Percentiles rank a stretch among this genome's conserved stretches.
Evolutionary conservation across 2,329 filamentous ascomycete genomes (phyloP).

Genomic region (Aspergillus awamori): DNA sequence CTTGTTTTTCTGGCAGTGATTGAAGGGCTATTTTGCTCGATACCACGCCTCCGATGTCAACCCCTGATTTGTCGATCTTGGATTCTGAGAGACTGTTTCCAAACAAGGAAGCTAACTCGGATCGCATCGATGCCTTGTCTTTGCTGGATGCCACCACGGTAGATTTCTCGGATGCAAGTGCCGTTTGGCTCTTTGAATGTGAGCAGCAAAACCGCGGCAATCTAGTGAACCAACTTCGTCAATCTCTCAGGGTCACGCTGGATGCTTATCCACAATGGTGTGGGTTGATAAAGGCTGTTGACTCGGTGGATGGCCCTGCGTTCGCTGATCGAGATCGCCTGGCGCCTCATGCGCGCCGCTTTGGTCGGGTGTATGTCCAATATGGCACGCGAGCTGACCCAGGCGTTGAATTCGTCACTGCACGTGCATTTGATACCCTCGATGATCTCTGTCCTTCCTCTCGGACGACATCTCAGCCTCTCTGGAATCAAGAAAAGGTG

Average conservation of each 20-base stretch:
- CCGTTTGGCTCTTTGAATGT: constrained; percentile 50
- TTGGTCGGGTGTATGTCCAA: constrained; percentile 36
- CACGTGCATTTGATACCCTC: constrained; percentile 19
- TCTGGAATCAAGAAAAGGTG: constrained; percentile 16
- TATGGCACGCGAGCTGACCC: constrained; percentile 45
- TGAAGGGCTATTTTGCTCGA: neutral
- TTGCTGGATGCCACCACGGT: constrained; percentile 47
- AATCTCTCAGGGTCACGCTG: constrained; percentile 19
- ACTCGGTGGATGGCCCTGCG: neutral
- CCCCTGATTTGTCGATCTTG: neutral
- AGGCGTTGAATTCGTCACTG: constrained; percentile 46
- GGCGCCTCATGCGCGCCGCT: constrained; percentile 18
- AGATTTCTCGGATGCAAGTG: constrained; percentile 45
- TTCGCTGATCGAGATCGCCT: neutral
- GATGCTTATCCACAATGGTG: constrained; percentile 44
- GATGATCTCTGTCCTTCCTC: constrained; percentile 28
- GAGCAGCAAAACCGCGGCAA: constrained; percentile 11
- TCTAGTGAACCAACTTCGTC: constrained; percentile 19
- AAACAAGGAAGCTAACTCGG: constrained; percentile 10
- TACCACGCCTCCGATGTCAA: neutral
- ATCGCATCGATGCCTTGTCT: constrained; percentile 21
- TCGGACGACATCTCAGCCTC: constrained; percentile 21
- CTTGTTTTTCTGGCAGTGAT: neutral
- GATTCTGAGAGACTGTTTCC: constrained; percentile 25
- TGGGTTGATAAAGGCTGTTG: constrained; percentile 40